Evolutionary conservation across 2,329 filamentous ascomycete genomes (phyloP).

Genomic region (Cladophialophora bantiana): DNA sequence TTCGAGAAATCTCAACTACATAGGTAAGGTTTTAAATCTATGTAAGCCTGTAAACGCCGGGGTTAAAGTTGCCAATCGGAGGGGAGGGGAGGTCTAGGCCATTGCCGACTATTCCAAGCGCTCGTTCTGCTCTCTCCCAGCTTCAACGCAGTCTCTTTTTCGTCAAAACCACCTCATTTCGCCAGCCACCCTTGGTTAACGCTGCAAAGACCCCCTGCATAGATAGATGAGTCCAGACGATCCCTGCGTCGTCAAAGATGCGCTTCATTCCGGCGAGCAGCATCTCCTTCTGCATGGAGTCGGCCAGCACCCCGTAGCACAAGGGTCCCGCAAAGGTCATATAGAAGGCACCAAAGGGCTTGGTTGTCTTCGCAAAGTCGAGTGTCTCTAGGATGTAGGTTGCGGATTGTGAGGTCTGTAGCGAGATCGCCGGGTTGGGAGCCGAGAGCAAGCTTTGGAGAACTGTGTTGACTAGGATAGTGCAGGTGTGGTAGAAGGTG

Average conservation of each 20-base stretch:
- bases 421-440: slow-evolving; percentile 7
- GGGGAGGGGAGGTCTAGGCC: too few species aligned
- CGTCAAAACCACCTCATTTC: background rate
- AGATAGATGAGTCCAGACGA: background rate
- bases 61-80: too few species aligned
- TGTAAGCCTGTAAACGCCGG: too few species aligned
- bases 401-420: slow-evolving; percentile 14
- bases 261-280: slow-evolving; percentile 2
- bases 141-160: background rate
- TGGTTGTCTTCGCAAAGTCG: slow-evolving; percentile 9
- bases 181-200: background rate
- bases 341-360: slow-evolving; percentile 18
- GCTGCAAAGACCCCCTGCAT: background rate
- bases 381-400: slow-evolving; percentile 11
- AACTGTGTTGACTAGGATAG: slow-evolving; percentile 14
- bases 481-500: slow-evolving; percentile 7
- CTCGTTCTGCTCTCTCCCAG: background rate
- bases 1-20: too few species aligned
- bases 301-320: slow-evolving; percentile 15
- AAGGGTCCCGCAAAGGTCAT: slow-evolving; percentile 20
- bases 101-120: background rate
- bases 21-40: too few species aligned
- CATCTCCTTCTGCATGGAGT: background rate
- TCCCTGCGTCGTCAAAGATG: background rate
- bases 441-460: slow-evolving; percentile 3